Evolutionary conservation across 352 stramenopile genomes (phyloP).

Genomic region (Elongisporangium prolatum): DNA sequence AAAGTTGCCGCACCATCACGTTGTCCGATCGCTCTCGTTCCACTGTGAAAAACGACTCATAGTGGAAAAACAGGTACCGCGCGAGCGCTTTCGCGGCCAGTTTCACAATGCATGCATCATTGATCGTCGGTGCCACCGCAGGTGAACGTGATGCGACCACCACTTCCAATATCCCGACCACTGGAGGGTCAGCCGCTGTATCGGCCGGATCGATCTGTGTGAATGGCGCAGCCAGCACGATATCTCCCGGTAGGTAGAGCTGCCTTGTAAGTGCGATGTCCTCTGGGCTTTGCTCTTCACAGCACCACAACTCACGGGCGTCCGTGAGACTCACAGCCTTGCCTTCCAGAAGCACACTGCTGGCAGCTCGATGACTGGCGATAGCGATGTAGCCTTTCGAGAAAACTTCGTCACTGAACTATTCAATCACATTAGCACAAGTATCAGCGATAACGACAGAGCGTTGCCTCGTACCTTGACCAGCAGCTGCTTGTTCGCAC

Average conservation of each 20-base stretch:
- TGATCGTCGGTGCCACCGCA: slow-evolving; percentile 22
- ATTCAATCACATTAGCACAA: neutral
- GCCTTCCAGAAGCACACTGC: slow-evolving; percentile 19
- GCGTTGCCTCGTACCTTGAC: slow-evolving; percentile 42
- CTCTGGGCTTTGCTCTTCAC: neutral
- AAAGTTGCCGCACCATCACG: neutral
- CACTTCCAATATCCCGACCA: slow-evolving; percentile 65
- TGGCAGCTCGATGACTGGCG: neutral
- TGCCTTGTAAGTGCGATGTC: slow-evolving; percentile 15
- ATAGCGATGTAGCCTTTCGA: slow-evolving; percentile 32
- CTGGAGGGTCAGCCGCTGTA: slow-evolving; percentile 15
- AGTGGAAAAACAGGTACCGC: slow-evolving; percentile 75
- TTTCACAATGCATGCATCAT: slow-evolving; percentile 67
- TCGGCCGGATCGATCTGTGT: slow-evolving; percentile 36
- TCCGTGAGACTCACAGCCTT: slow-evolving; percentile 20
- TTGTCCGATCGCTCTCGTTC: slow-evolving; percentile 4
- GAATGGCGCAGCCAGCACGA: slow-evolving; percentile 35
- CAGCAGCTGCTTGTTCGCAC: slow-evolving; percentile 27
- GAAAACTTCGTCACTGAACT: slow-evolving; percentile 63
- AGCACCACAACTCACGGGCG: slow-evolving; percentile 11
- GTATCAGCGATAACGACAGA: neutral
- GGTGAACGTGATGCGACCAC: slow-evolving; percentile 23
- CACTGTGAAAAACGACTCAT: slow-evolving; percentile 58
- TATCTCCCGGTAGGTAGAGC: slow-evolving; percentile 34
- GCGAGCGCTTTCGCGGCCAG: slow-evolving; percentile 56